phyloP scores from a whole-genome alignment of 2,329 filamentous ascomycete genomes.

The Fusarium sarcochroum region DNA sequence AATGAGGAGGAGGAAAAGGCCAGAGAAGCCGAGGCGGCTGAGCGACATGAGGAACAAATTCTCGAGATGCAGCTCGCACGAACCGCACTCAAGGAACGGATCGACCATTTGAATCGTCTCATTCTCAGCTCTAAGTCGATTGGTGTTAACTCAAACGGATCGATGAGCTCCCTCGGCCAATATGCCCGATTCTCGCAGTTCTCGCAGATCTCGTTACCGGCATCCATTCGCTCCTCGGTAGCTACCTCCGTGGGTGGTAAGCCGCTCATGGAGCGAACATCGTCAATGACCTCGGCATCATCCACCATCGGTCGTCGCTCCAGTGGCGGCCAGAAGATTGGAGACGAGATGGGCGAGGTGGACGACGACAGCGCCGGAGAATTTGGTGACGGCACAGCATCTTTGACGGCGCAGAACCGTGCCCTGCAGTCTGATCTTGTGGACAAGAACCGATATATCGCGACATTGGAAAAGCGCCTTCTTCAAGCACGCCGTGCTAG shows the following conservation, averaged over 20 bases:
- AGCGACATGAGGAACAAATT: slow-evolving; percentile 96
- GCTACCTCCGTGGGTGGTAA: slow-evolving; percentile 70
- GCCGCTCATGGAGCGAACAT: slow-evolving; percentile 72
- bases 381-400: slow-evolving; percentile 88
- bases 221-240: slow-evolving; percentile 77
- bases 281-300: slow-evolving; percentile 75
- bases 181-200: slow-evolving; percentile 75
- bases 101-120: slow-evolving; percentile 94
- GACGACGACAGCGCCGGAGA: slow-evolving; percentile 81
- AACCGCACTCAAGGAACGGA: slow-evolving; percentile 95
- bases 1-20: slow-evolving; percentile 80
- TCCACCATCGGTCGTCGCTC: slow-evolving; percentile 71
- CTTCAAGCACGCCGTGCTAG: slow-evolving; percentile 92
- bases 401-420: slow-evolving; percentile 85
- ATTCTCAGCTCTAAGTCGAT: slow-evolving; percentile 97
- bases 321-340: slow-evolving; percentile 60
- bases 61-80: slow-evolving; percentile 97
- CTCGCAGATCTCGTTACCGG: slow-evolving; percentile 68
- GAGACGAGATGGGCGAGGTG: slow-evolving; percentile 65
- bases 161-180: slow-evolving; percentile 76
- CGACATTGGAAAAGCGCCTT: slow-evolving; percentile 91
- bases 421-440: slow-evolving; percentile 94
- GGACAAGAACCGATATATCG: slow-evolving; percentile 98
- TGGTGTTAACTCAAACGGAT: slow-evolving; percentile 86
- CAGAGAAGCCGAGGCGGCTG: slow-evolving; percentile 83